phyloP scores from a whole-genome alignment of 495 filamentous ascomycete species.

The Chaetomium tenue region DNA sequence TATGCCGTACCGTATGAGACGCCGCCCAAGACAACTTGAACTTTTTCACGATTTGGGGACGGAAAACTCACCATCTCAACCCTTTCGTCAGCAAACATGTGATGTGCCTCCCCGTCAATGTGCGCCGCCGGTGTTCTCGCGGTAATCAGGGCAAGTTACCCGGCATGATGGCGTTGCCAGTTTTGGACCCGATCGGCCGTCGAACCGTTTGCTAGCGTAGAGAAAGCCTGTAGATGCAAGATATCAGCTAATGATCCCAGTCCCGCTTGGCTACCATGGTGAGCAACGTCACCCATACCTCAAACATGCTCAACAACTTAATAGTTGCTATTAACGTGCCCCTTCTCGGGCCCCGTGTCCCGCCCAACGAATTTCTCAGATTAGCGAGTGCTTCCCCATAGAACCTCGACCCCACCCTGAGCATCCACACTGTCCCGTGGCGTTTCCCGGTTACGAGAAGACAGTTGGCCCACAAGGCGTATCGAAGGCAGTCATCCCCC shows the following conservation, averaged over 20 bases:
- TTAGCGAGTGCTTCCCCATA: constrained; percentile 17
- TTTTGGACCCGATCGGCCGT: neutral
- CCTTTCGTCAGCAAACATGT: constrained; percentile 26
- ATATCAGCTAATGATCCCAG: neutral
- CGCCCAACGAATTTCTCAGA: constrained; percentile 15
- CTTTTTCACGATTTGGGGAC: no score
- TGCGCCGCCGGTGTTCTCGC: constrained; percentile 20
- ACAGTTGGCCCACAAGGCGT: constrained; percentile 24
- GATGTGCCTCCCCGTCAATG: constrained; percentile 15
- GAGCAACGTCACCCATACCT: constrained; percentile 9
- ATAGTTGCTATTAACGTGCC: constrained; percentile 14
- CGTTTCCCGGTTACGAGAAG: constrained; percentile 5
- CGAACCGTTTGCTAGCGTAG: neutral
- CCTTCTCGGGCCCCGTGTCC: neutral
- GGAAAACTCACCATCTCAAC: constrained; percentile 17
- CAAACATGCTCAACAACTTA: constrained; percentile 25
- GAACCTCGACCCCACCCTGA: constrained; percentile 2
- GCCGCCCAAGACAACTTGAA: neutral
- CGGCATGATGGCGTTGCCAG: constrained; percentile 22
- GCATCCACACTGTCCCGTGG: constrained; percentile 16
- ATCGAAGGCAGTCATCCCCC: constrained; percentile 16
- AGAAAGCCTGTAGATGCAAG: neutral
- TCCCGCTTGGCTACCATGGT: no score
- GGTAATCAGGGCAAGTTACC: constrained; percentile 24
- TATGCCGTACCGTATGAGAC: neutral